Evolutionary conservation across 1,139 yeast genomes (phyloP).

Genomic region (Lodderomyces oxycetoniae): DNA sequence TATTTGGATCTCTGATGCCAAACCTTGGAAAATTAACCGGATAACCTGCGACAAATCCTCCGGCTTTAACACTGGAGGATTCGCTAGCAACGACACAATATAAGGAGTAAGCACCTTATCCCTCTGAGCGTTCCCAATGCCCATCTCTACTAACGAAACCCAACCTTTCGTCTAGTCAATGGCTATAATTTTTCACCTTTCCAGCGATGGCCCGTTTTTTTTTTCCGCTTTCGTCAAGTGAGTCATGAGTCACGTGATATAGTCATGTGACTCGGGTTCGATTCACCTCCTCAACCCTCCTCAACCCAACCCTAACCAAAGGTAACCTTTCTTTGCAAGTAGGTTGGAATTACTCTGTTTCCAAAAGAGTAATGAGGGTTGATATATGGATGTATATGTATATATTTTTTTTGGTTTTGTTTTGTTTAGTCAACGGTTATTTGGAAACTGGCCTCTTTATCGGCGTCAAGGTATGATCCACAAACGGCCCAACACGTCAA

Average conservation of each 20-base stretch:
- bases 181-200: conserved; percentile 1
- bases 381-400: too few species aligned
- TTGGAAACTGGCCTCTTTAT: conserved; percentile 55
- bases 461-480: conserved; percentile 88
- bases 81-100: conserved; percentile 54
- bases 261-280: too few species aligned
- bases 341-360: too few species aligned
- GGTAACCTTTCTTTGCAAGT: too few species aligned
- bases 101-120: conserved; percentile 49
- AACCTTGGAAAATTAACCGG: conserved; percentile 52
- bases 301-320: too few species aligned
- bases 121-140: conserved; percentile 1
- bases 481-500: conserved; percentile 82
- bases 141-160: neutral
- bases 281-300: too few species aligned
- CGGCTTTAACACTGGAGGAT: conserved; percentile 58
- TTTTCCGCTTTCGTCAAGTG: conserved; percentile 1
- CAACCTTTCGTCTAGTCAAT: neutral
- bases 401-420: too few species aligned
- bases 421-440: neutral
- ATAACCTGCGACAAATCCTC: conserved; percentile 59
- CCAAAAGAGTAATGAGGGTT: too few species aligned
- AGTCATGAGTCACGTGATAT: neutral
- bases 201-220: conserved; percentile 1
- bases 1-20: conserved; percentile 64